Percentiles rank a stretch among this genome's conserved stretches.
These are phyloP conservation scores for Bathelium albidoporum DNA, from an alignment of 495 filamentous ascomycete species.

Conservation along the genomic window DNA sequence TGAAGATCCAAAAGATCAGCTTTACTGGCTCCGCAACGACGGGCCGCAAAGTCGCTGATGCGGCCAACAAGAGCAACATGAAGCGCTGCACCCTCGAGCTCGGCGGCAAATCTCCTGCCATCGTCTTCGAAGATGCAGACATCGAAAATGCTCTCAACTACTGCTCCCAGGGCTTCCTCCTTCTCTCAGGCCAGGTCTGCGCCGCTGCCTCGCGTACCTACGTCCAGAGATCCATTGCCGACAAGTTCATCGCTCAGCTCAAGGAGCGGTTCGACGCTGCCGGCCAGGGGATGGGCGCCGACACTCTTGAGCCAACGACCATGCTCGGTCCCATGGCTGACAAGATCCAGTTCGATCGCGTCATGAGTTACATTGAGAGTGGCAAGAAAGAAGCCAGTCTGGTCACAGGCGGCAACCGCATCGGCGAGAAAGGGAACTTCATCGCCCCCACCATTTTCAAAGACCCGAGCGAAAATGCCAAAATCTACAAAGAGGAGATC, in stretches of 20 bases:
- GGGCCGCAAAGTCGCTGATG: slow-evolving; percentile 26
- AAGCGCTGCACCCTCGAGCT: slow-evolving; percentile 31
- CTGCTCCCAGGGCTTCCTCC: slow-evolving; percentile 14
- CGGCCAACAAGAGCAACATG: slow-evolving; percentile 28
- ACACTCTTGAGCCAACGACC: slow-evolving; percentile 17
- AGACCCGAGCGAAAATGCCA: slow-evolving; percentile 32
- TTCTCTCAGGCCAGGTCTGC: slow-evolving; percentile 24
- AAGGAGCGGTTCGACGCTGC: slow-evolving; percentile 26
- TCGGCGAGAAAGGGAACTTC: slow-evolving; percentile 33
- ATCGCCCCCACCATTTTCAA: slow-evolving; percentile 42
- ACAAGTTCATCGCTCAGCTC: slow-evolving; percentile 25
- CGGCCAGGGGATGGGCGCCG: slow-evolving; percentile 21
- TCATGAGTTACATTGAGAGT: slow-evolving; percentile 25
- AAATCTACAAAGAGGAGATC: slow-evolving; percentile 42
- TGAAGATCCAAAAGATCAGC: slow-evolving; percentile 29
- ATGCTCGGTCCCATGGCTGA: slow-evolving; percentile 29
- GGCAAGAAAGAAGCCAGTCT: slow-evolving; percentile 24
- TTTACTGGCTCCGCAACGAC: slow-evolving; percentile 27
- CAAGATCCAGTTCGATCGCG: slow-evolving; percentile 28
- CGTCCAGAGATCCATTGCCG: slow-evolving; percentile 27
- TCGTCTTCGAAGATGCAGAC: slow-evolving; percentile 32
- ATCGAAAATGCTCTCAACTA: slow-evolving; percentile 26
- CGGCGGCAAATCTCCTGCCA: slow-evolving; percentile 29
- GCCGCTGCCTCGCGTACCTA: slow-evolving; percentile 24
- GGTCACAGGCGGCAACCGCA: slow-evolving; percentile 21